These are phyloP conservation scores for Melampsora occidentalis DNA, from an alignment of 1,284 basidiomycete genomes.

Conservation along the genomic window DNA sequence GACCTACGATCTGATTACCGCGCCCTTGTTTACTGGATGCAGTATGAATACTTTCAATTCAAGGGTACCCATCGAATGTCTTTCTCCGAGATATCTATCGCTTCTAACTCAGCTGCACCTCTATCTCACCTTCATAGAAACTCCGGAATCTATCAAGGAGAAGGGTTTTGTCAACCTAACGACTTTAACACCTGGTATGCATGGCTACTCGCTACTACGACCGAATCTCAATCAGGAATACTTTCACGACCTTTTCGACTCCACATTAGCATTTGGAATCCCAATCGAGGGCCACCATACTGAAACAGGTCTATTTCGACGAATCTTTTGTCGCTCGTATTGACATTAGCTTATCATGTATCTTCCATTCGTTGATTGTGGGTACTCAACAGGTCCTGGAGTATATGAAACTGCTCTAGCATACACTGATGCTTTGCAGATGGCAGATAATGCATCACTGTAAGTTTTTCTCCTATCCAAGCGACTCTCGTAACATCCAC, in stretches of 20 bases:
- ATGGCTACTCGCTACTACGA: conserved; percentile 53
- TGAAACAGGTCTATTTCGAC: conserved; percentile 38
- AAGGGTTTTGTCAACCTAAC: conserved; percentile 74
- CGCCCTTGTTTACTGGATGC: background rate
- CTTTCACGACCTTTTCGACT: conserved; percentile 83
- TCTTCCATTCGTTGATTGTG: background rate
- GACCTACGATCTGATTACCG: background rate
- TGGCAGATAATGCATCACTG: conserved; percentile 90
- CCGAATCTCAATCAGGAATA: conserved; percentile 72
- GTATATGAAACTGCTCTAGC: conserved; percentile 92
- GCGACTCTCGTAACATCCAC: background rate
- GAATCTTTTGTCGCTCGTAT: conserved; percentile 81
- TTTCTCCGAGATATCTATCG: background rate
- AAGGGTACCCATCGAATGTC: conserved; percentile 19
- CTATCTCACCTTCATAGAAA: conserved; percentile 61
- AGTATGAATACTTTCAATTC: conserved; percentile 44
- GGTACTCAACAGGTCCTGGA: conserved; percentile 52
- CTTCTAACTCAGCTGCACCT: conserved; percentile 15
- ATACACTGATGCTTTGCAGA: conserved; percentile 75
- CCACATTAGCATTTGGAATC: conserved; percentile 70
- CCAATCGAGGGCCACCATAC: conserved; percentile 81
- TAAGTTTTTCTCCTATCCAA: conserved; percentile 4
- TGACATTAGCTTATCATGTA: conserved; percentile 59
- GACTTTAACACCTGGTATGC: conserved; percentile 78
- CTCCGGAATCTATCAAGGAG: conserved; percentile 67